Evolutionary conservation across 805 yeast species (phyloP), one percentile per base, ranked within the genome.

Genomic region (Sugiyamaella boreocaroliniensis): DNA sequence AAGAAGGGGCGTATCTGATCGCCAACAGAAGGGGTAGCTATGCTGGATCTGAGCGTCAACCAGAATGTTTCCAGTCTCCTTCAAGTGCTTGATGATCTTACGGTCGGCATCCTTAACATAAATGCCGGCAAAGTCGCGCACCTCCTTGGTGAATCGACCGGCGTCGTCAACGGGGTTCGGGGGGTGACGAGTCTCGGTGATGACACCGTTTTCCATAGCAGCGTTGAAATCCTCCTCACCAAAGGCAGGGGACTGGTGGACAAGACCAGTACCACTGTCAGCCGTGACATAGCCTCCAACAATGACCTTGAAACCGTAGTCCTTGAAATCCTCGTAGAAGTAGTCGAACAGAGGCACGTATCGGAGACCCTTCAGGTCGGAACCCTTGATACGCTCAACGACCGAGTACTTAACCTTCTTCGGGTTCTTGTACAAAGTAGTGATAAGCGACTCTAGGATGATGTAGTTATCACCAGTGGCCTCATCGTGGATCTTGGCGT

Each of bases 21-120:
- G 86, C 99, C 99, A 93, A 76, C 99, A 93, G 85, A 93, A 93
- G 64, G 99, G 99, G 72, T 93, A 93, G 71, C 95, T 85, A 78
- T 93, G 99, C 74, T 83, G 83, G 61, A 90, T 78, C 76, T 93
- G 98, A 43, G 88, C 75, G 53, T 83, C 85, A 43, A 82, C 79
- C 59, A 93, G 75, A 40, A 93, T 61, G 60, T 84, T 79, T 49
- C 96, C 98, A 41, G 76, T 70, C 50, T 81, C 86, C 55, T 93
- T 86, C 68, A 93, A 77, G 58, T 79, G 73, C 72, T 89, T 90
- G 71, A 93, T 89, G 68, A 93, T 92, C 64, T 80, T 78, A 63
- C 89, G 83, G 72, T 93, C 99, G 46, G 98, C 97, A 65, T 89
- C 97, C 75, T 93, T 93, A 60, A 93, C 97, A 66, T 92, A 89